phyloP scores from a whole-genome alignment of 257 asterid species.

The Solanum medicagineum region DNA sequence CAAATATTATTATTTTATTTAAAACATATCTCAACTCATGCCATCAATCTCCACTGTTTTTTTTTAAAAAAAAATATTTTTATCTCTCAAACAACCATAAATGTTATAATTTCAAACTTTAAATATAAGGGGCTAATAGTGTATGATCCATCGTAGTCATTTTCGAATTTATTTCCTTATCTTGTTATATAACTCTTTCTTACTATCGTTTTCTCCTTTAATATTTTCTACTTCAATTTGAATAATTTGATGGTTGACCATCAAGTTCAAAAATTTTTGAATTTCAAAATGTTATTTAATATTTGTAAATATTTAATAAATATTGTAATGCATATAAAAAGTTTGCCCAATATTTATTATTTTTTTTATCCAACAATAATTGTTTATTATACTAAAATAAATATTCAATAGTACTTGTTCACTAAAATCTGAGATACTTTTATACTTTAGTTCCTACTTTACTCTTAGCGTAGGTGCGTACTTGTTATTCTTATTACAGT shows the following conservation, averaged over 20 bases:
- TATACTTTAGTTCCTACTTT: too few relatives aligned
- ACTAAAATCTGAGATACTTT: too few relatives aligned
- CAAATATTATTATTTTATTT: not conserved
- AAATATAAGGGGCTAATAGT: not conserved
- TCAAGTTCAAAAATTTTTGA: not conserved
- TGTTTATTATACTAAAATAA: too few relatives aligned
- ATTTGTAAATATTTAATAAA: not conserved
- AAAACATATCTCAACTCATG: not conserved
- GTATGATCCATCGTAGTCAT: not conserved
- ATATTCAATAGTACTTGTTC: too few relatives aligned
- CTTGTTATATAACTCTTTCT: not conserved
- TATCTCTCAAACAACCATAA: not conserved
- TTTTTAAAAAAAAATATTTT: too few relatives aligned
- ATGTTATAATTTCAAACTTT: not conserved
- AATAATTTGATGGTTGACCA: not conserved
- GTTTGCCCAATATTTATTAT: not conserved
- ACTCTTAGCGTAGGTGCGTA: too few relatives aligned
- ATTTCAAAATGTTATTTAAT: not conserved
- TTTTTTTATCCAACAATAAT: too few relatives aligned
- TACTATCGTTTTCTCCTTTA: not conserved
- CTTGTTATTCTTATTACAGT: too few relatives aligned
- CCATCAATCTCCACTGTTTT: too few relatives aligned
- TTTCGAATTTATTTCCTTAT: not conserved
- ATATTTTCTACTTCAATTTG: not conserved
- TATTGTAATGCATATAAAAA: not conserved